These are phyloP conservation scores for Torulaspora microellipsoides DNA, from an alignment of 805 yeast genomes.

Conservation along the genomic window DNA sequence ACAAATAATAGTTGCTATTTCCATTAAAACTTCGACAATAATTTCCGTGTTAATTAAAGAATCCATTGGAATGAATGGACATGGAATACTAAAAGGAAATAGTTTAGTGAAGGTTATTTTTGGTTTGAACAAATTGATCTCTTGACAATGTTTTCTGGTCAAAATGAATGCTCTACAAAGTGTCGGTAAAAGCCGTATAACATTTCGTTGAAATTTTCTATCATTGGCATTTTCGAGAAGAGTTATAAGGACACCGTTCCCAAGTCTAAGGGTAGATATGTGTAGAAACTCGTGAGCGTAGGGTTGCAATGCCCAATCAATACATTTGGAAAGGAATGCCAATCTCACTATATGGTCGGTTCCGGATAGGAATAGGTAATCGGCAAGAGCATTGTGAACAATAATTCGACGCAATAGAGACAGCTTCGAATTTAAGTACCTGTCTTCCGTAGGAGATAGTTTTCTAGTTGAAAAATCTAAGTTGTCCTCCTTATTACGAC, in stretches of 20 bases:
- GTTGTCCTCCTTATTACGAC: slow-evolving; percentile 20
- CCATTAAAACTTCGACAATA: slow-evolving; percentile 68
- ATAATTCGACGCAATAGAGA: slow-evolving; percentile 53
- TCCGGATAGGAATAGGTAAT: slow-evolving; percentile 13
- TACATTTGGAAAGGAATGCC: slow-evolving; percentile 42
- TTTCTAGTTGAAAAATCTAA: slow-evolving; percentile 7
- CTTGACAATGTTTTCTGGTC: slow-evolving; percentile 46
- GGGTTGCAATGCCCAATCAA: slow-evolving; percentile 57
- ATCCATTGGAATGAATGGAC: slow-evolving; percentile 60
- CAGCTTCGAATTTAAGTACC: slow-evolving; percentile 57
- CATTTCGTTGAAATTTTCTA: slow-evolving; percentile 42
- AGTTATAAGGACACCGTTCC: slow-evolving; percentile 53
- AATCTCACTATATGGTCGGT: slow-evolving; percentile 26
- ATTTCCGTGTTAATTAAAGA: slow-evolving; percentile 66
- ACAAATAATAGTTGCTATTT: slow-evolving; percentile 58
- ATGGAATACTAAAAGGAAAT: slow-evolving; percentile 68
- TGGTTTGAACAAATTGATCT: slow-evolving; percentile 42
- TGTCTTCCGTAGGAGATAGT: slow-evolving; percentile 34
- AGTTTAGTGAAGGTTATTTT: slow-evolving; percentile 62
- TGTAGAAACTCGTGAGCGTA: slow-evolving; percentile 48
- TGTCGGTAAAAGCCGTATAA: slow-evolving; percentile 52
- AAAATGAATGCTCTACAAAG: slow-evolving; percentile 48
- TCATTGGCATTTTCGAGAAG: slow-evolving; percentile 41
- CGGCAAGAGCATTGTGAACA: slow-evolving; percentile 35
- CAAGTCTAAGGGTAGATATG: slow-evolving; percentile 50